phyloP scores from a whole-genome alignment of 202 grass and related monocot genomes.

The Setaria italica region DNA sequence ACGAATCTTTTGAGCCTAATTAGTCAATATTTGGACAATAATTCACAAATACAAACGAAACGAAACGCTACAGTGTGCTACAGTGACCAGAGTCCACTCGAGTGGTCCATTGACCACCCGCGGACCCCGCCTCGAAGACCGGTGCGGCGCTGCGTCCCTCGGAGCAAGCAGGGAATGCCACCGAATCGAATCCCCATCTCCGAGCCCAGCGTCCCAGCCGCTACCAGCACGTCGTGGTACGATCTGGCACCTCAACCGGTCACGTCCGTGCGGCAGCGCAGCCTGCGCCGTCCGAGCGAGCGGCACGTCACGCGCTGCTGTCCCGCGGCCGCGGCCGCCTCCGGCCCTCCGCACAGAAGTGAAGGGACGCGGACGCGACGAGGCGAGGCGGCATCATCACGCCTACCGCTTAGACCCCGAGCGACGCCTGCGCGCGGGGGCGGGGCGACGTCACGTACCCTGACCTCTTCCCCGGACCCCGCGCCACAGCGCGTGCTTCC shows the following conservation, averaged over 20 bases:
- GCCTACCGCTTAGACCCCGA: neutral
- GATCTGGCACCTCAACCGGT: constrained; percentile 35
- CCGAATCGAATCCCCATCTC: neutral
- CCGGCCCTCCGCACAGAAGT: too few species aligned
- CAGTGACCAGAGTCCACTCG: too few species aligned
- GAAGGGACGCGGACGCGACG: neutral
- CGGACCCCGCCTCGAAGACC: too few species aligned
- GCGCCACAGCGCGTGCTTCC: neutral
- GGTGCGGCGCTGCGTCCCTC: constrained; percentile 21
- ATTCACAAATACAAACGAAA: too few species aligned
- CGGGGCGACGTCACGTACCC: neutral
- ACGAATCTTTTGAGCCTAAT: too few species aligned
- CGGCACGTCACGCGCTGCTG: constrained; percentile 2
- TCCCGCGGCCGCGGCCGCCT: constrained; percentile 2
- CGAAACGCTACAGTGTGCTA: too few species aligned
- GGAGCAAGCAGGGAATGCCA: neutral
- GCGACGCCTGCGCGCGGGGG: too few species aligned
- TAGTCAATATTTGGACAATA: too few species aligned
- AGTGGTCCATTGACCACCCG: too few species aligned
- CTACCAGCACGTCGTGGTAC: neutral
- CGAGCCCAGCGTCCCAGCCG: too few species aligned
- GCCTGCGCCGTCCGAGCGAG: neutral
- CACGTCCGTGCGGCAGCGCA: constrained; percentile 17
- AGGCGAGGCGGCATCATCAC: neutral
- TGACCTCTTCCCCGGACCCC: neutral